Evolutionary conservation across 2,329 filamentous ascomycete genomes (phyloP), one percentile per base, ranked within the genome.

Genomic region (Talaromyces marneffei): DNA sequence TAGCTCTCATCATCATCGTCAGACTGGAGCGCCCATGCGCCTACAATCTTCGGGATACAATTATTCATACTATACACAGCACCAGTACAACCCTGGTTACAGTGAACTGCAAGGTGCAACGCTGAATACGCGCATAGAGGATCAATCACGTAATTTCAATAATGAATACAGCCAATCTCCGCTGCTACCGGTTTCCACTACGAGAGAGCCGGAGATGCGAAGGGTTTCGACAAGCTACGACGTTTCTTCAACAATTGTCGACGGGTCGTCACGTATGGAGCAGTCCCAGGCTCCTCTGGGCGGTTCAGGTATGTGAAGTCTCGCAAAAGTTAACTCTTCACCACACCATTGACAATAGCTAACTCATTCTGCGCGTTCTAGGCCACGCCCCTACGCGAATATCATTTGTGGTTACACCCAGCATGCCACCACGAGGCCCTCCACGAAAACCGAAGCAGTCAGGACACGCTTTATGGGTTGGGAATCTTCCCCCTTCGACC

Each of bases 401-500:
- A 4, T 39, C 54, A 29, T 44, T 59, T 33, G 50, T 63, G 18
- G 63, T 65, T 50, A 62, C 64, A 16, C 67, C 74, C 9, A 75
- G 68, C 16, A 71, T 78, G 2, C 83, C 83, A 35, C 83, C 83
- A 33, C 80, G 85, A 66, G 86, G 86, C n/a, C 85, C 85, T 4
- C 85, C 85, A 37, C 79, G 86, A 66, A 88, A 88, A 68, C 86
- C 86, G 6, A 85, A 83, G 68, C 83, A 87, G 70, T 86, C 82
- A 79, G 93, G 92, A 1, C 90, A 96, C 72, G 93, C 93, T 0
- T 86, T 97, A 20, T 97, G 94, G 93, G 91, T 97, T 29, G 94
- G 94, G 42, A 97, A 97, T 71, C 80, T 97, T 0, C 92, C 93
- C 3, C 89, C 91, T 0, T 89, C 91, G 54, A 89, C 92, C 0